Percentiles rank a stretch among this genome's conserved stretches.
phyloP scores from a whole-genome alignment of 495 filamentous ascomycete species.

The Neurospora sp. region DNA sequence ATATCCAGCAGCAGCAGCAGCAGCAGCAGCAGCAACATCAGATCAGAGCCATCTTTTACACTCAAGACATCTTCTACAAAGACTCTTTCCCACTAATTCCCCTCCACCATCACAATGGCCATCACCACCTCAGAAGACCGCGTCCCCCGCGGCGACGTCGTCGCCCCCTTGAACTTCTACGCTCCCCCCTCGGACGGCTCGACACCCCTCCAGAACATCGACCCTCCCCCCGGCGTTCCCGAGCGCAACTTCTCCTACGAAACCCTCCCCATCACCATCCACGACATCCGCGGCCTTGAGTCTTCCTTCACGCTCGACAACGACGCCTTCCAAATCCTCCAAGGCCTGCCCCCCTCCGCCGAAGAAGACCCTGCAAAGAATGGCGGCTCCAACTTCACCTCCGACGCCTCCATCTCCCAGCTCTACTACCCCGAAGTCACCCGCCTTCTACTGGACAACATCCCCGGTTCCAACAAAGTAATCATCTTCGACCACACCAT shows the following conservation, averaged over 20 bases:
- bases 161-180: conserved; percentile 60
- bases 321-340: conserved; percentile 59
- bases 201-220: conserved; percentile 61
- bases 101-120: background rate
- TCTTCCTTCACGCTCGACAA: conserved; percentile 53
- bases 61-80: background rate
- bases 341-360: conserved; percentile 39
- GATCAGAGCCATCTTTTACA: background rate
- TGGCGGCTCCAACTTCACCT: conserved; percentile 40
- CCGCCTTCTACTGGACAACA: conserved; percentile 46
- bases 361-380: conserved; percentile 18
- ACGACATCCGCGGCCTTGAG: conserved; percentile 61
- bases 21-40: background rate
- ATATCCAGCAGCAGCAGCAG: background rate
- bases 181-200: conserved; percentile 50
- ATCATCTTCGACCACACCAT: conserved; percentile 88
- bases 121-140: conserved; percentile 4
- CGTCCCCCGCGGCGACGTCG: conserved; percentile 59
- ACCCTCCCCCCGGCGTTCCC: conserved; percentile 47
- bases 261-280: conserved; percentile 39
- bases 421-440: conserved; percentile 82
- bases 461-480: conserved; percentile 53
- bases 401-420: conserved; percentile 50
- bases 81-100: background rate
- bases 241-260: conserved; percentile 52